Percentiles rank a stretch among this genome's conserved stretches.
phyloP scores from a whole-genome alignment of 352 stramenopile species.

The Phytopythium mirpurense region DNA sequence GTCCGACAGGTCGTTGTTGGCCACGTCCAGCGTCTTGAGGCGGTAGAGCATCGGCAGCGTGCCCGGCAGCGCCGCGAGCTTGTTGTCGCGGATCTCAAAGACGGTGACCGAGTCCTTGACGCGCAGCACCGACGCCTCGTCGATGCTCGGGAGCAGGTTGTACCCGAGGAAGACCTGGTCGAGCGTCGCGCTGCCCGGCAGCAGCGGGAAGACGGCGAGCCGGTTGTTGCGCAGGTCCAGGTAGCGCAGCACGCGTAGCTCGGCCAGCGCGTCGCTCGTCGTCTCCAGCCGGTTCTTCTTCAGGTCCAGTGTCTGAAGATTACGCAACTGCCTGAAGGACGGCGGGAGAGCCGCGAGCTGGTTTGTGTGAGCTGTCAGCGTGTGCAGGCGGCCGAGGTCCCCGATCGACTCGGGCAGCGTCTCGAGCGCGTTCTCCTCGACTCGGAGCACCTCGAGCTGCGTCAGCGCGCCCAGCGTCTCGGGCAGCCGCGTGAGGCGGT shows the following conservation, averaged over 20 bases:
- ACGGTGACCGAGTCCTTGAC: conserved; percentile 67
- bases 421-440: conserved; percentile 62
- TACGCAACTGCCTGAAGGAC: conserved; percentile 37
- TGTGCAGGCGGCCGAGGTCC: conserved; percentile 49
- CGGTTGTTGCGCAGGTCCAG: conserved; percentile 75
- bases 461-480: conserved; percentile 38
- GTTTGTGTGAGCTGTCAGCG: conserved; percentile 57
- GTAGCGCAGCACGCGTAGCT: conserved; percentile 47
- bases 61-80: conserved; percentile 44
- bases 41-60: conserved; percentile 49
- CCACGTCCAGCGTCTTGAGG: conserved; percentile 78
- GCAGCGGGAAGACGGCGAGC: conserved; percentile 47
- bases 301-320: conserved; percentile 64
- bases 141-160: conserved; percentile 53
- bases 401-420: conserved; percentile 46
- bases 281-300: conserved; percentile 73
- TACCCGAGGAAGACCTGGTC: conserved; percentile 81
- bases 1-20: conserved; percentile 79
- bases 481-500: conserved; percentile 55
- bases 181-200: conserved; percentile 48
- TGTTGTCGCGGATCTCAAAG: conserved; percentile 81
- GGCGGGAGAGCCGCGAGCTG: conserved; percentile 40
- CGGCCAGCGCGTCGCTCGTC: conserved; percentile 30
- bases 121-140: conserved; percentile 51
- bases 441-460: conserved; percentile 46